phyloP scores from a whole-genome alignment of 1,284 basidiomycete species.

The Sphagnurus paluster region DNA sequence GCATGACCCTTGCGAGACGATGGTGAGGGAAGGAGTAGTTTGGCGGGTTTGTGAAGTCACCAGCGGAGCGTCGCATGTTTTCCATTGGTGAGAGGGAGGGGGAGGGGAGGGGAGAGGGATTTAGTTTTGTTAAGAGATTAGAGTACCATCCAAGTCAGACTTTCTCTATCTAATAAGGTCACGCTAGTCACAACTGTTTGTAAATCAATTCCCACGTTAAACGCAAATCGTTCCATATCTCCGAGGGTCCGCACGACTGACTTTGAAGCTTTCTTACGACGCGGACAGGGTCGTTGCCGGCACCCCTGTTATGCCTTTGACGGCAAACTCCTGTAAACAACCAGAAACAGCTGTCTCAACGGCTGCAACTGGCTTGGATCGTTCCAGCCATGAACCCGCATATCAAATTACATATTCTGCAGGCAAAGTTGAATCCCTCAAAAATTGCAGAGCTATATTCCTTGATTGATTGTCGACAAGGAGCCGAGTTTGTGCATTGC shows the following conservation, averaged over 20 bases:
- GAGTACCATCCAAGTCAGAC: constrained; percentile 10
- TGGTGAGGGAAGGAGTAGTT: constrained; percentile 68
- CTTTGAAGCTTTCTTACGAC: too few relatives aligned
- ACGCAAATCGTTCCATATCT: constrained; percentile 6
- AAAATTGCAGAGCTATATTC: constrained; percentile 45
- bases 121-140: constrained; percentile 10
- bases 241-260: constrained; percentile 4
- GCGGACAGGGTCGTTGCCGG: too few relatives aligned
- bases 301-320: not conserved
- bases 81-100: constrained; percentile 27
- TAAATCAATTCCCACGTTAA: constrained; percentile 14
- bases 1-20: constrained; percentile 57
- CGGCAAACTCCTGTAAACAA: too few relatives aligned
- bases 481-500: constrained; percentile 39
- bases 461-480: constrained; percentile 43
- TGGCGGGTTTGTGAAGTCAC: constrained; percentile 54
- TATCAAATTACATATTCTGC: constrained; percentile 53
- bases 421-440: constrained; percentile 54
- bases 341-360: too few relatives aligned
- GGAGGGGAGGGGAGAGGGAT: constrained; percentile 12
- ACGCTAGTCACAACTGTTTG: constrained; percentile 10
- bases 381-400: not conserved
- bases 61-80: constrained; percentile 29
- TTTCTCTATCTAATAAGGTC: constrained; percentile 2
- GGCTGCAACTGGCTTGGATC: too few relatives aligned